Evolutionary conservation across 805 yeast genomes (phyloP), one percentile per base, ranked within the genome.

Genomic region (Helenozyma rhizophorensis): DNA sequence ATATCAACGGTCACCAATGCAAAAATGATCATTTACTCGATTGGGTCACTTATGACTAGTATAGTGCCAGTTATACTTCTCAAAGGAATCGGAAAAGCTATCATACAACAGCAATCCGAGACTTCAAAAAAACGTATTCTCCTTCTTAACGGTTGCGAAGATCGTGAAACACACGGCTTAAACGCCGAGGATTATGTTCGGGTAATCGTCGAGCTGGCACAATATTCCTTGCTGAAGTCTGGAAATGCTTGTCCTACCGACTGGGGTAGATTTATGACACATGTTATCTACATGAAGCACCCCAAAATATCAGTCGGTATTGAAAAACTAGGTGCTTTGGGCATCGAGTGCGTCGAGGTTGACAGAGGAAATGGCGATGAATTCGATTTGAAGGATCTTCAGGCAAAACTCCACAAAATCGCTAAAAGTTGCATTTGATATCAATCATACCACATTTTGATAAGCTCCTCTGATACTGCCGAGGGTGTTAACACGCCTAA

Each of bases 391-490:
- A 47, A 47, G 2, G 76, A 68, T 34, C 57, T 76, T 40, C 61
- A 26, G 23, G 9, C 9, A 14, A 30, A 36, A 21, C 24, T 19
- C 11, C 19, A 19, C 12, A 9, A 21, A 4, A 21, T n/a, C 23
- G 5, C 11, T n/a, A 4, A 19, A 29, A 10, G 15, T 32, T 11
- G 5, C 21, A 16, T 6, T 7, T 16, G 2, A 9, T 4, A 14
- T 57, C 57, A 89, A 59, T 89, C 97, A 52, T 88, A 89, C 97
- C 97, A 93, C 78, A 93, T 87, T 62, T 93, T 93, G 56, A 93
- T 93, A 59, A 93, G 73, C 62, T 93, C 99, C 58, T 93, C 98
- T n/a, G 95, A 83, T 14, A 93, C 98, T 0, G 97, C 97, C 39
- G 95, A 83, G 9, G 98, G 96, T 6, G 99, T 93, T 46, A 93